Evolutionary conservation across 768 basidiomycete genomes (phyloP).

Genomic region (Coprinopsis cinerea): DNA sequence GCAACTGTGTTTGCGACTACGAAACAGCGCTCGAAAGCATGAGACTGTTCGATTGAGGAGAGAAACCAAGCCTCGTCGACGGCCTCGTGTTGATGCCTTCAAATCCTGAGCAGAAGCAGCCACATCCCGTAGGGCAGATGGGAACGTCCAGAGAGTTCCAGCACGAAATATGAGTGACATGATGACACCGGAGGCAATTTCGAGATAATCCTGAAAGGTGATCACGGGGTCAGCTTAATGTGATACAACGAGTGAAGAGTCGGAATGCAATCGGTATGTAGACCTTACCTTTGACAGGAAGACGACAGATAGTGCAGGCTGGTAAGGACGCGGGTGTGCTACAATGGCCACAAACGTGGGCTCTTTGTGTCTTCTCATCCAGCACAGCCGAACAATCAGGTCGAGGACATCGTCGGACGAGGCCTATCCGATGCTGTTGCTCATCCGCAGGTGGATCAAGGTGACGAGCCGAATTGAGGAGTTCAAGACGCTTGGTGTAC

Average conservation of each 20-base stretch:
- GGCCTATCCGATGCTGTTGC: constrained; percentile 29
- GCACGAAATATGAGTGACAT: constrained; percentile 62
- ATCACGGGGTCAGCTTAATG: constrained; percentile 2
- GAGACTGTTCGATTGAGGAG: constrained; percentile 17
- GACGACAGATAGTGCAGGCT: constrained; percentile 66
- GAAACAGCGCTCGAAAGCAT: constrained; percentile 3
- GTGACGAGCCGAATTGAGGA: constrained; percentile 57
- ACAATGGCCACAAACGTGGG: constrained; percentile 38
- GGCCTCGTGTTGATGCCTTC: constrained; percentile 25
- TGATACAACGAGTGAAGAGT: not conserved
- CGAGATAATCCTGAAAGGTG: constrained; percentile 49
- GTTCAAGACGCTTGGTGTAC: constrained; percentile 62
- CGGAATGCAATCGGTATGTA: constrained; percentile 9
- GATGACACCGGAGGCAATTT: constrained; percentile 56
- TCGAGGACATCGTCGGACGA: constrained; percentile 38
- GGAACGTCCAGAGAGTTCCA: constrained; percentile 46
- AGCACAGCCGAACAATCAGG: constrained; percentile 32
- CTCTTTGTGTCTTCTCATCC: constrained; percentile 18
- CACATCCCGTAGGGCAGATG: constrained; percentile 63
- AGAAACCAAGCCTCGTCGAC: constrained; percentile 25
- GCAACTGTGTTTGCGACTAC: too few species aligned
- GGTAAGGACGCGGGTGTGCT: constrained; percentile 38
- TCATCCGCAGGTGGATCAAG: constrained; percentile 15
- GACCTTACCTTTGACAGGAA: constrained; percentile 75
- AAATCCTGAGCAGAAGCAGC: constrained; percentile 43